Conservation (phyloP, 345 rosid genomes). For the Boechera divaricarpa region DNA sequence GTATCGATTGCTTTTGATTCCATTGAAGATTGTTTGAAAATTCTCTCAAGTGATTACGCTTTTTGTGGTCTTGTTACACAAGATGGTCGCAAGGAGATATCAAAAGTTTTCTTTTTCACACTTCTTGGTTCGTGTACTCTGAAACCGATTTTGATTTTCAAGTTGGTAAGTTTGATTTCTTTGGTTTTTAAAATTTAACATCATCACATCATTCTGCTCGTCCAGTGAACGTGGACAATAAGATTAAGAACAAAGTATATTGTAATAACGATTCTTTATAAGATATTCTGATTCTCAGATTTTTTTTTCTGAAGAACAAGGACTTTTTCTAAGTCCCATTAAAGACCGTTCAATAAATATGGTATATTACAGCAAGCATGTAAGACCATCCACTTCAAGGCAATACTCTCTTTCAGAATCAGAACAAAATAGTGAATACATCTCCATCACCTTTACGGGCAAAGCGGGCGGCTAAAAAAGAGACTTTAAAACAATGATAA, state of each 20-base stretch:
- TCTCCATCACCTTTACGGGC: slow-evolving; percentile 37
- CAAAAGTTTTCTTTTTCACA: too few relatives aligned
- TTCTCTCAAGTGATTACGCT: too few relatives aligned
- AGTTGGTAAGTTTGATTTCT: too few relatives aligned
- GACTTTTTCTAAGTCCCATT: slow-evolving; percentile 7
- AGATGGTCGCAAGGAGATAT: too few relatives aligned
- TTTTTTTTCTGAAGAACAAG: slow-evolving; percentile 15
- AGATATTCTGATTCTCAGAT: slow-evolving; percentile 17
- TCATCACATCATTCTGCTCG: neutral
- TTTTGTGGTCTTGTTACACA: too few relatives aligned
- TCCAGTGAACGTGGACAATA: slow-evolving; percentile 20
- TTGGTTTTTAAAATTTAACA: too few relatives aligned
- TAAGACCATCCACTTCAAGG: slow-evolving; percentile 28
- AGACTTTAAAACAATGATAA: slow-evolving; percentile 24
- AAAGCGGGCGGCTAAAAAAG: slow-evolving; percentile 35
- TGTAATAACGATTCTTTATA: slow-evolving; percentile 11
- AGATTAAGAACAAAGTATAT: slow-evolving; percentile 16
- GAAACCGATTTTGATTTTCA: too few relatives aligned
- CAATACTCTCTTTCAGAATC: slow-evolving; percentile 38
- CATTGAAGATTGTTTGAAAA: too few relatives aligned
- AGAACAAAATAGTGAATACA: slow-evolving; percentile 31
- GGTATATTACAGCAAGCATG: slow-evolving; percentile 25
- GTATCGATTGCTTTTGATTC: too few relatives aligned
- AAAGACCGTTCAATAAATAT: slow-evolving; percentile 35
- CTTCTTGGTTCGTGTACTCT: too few relatives aligned